A percentile compares a stretch with the other conserved stretches of the same genome.
phyloP scores from a whole-genome alignment of 306 rosid species.

The Lablab purpureus region DNA sequence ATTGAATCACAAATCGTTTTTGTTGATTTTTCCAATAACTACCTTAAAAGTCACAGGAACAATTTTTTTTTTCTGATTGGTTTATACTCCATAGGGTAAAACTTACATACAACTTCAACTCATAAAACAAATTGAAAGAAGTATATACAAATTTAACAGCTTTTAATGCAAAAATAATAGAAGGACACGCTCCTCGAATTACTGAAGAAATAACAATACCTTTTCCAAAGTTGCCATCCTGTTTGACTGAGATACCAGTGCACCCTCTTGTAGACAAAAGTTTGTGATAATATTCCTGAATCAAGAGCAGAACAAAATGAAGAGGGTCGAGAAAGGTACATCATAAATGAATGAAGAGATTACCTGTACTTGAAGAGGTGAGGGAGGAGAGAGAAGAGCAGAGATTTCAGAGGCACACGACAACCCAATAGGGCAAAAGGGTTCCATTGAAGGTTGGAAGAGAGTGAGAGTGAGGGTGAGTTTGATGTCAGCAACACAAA shows the following conservation, averaged over 20 bases:
- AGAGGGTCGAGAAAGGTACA: neutral
- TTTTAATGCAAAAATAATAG: neutral
- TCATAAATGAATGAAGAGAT: conserved; percentile 37
- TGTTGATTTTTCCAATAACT: neutral
- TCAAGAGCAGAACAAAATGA: conserved; percentile 1
- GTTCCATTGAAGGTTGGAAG: conserved; percentile 56
- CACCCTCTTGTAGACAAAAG: conserved; percentile 62
- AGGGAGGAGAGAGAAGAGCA: conserved; percentile 68
- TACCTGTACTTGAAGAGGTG: conserved; percentile 70
- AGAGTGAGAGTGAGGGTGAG: neutral
- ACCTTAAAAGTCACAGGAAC: neutral
- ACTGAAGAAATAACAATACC: conserved; percentile 47
- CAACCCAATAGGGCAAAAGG: conserved; percentile 63
- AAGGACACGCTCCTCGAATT: neutral
- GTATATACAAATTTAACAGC: neutral
- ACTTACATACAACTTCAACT: neutral
- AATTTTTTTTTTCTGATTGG: neutral
- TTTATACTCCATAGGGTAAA: neutral
- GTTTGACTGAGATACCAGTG: conserved; percentile 65
- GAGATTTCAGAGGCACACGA: conserved; percentile 56
- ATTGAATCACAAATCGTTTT: neutral
- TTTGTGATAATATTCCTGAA: conserved; percentile 68
- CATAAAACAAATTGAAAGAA: conserved; percentile 13
- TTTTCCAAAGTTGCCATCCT: conserved; percentile 70
- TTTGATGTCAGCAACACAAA: conserved; percentile 12